These are phyloP conservation scores for Botrytis fragariae DNA, from an alignment of 2,329 filamentous ascomycete genomes.

Conservation along the genomic window DNA sequence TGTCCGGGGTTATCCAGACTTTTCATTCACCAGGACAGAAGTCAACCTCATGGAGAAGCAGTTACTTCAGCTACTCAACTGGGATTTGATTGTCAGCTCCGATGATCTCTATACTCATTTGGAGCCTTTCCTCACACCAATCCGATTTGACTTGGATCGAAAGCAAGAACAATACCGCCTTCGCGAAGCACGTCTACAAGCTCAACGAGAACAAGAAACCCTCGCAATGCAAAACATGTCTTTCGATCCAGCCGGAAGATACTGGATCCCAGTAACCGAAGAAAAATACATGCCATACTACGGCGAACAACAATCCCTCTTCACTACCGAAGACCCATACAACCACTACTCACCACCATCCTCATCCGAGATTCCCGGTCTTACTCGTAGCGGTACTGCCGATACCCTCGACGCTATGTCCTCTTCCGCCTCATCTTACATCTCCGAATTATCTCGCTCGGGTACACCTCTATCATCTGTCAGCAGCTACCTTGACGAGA, in stretches of 20 bases:
- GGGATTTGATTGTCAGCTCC: conserved; percentile 83
- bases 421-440: conserved; percentile 39
- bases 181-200: conserved; percentile 28
- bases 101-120: conserved; percentile 85
- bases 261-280: conserved; percentile 29
- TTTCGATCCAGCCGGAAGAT: conserved; percentile 30
- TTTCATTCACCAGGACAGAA: conserved; percentile 91
- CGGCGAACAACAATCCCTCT: conserved; percentile 24
- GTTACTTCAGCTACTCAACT: conserved; percentile 88
- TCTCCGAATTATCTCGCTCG: conserved; percentile 33
- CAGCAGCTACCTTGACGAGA: conserved; percentile 33
- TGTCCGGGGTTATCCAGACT: conserved; percentile 62
- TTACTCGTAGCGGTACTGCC: conserved; percentile 37
- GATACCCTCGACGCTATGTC: conserved; percentile 35
- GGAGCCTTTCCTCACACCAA: conserved; percentile 82
- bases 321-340: conserved; percentile 24
- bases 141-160: conserved; percentile 57
- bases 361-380: conserved; percentile 39
- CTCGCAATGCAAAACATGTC: conserved; percentile 25
- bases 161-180: conserved; percentile 31
- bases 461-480: conserved; percentile 40
- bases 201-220: conserved; percentile 27
- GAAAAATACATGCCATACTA: conserved; percentile 23
- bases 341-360: conserved; percentile 38
- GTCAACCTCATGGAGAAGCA: conserved; percentile 99